phyloP scores from a whole-genome alignment of 2,329 filamentous ascomycete species.

The Xylaria sp. region DNA sequence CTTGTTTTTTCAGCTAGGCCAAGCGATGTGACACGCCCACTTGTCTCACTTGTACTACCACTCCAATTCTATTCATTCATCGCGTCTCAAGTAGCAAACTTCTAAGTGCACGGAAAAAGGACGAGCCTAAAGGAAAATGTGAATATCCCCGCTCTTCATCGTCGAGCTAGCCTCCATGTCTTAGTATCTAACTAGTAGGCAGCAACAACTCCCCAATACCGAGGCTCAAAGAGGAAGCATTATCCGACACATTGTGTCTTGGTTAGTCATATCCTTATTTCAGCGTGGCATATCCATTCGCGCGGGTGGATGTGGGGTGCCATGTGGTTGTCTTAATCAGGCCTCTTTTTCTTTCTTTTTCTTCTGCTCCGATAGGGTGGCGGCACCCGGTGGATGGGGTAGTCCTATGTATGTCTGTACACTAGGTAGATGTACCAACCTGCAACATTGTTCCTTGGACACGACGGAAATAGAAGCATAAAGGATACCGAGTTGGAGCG shows the following conservation, averaged over 20 bases:
- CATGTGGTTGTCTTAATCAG: constrained; percentile 31
- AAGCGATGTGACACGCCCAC: constrained; percentile 26
- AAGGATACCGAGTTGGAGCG: not conserved
- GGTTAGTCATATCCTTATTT: constrained; percentile 27
- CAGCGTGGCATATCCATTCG: constrained; percentile 23
- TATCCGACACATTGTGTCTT: constrained; percentile 20
- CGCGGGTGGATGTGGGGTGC: constrained; percentile 29
- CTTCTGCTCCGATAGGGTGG: constrained; percentile 21
- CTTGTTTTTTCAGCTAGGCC: constrained; percentile 31
- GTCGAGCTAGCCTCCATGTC: constrained; percentile 4
- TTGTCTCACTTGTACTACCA: not conserved
- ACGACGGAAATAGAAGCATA: constrained; percentile 22
- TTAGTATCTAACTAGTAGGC: not conserved
- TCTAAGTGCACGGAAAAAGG: not conserved
- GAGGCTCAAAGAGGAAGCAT: constrained; percentile 28
- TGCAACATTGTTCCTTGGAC: not conserved
- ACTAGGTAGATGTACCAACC: not conserved
- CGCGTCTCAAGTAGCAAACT: constrained; percentile 1
- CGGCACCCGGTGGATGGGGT: constrained; percentile 16
- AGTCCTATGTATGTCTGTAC: constrained; percentile 14
- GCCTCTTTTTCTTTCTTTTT: constrained; percentile 14
- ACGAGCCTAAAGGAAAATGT: not conserved
- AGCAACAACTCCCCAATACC: constrained; percentile 10
- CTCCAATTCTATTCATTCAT: constrained; percentile 15
- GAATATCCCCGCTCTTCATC: constrained; percentile 7